Evolutionary conservation across 179 eudicot genomes (phyloP), one percentile per base, ranked within the genome.

Genomic region (Camellia oleifera): DNA sequence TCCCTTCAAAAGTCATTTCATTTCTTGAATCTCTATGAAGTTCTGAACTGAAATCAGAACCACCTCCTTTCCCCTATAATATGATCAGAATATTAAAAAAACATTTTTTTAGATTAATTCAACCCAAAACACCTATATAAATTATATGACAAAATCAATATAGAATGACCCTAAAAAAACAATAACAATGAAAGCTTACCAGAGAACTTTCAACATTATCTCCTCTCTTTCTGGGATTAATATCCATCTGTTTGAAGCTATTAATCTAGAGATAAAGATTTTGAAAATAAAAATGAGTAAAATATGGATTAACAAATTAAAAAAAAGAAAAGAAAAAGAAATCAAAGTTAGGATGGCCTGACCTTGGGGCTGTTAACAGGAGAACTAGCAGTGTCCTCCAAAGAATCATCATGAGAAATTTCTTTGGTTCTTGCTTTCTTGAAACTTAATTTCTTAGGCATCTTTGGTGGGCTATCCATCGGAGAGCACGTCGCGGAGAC

Each of bases 361-460:
- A 91, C 95, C 93, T 91, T 91, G 75, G 95, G 95, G 74, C 93
- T 91, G 52, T 86, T 84, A 63, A 90, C 89, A 78, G 95, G 93
- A 82, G 95, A 91, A 76, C 89, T 87, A 82, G 95, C 95, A 46
- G 95, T 91, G 70, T 91, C 95, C 82, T 91, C 95, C 80, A 91
- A 81, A n/a, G 92, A 86, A 85, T 91, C 95, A 81, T 91, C 93
- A 74, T 45, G 77, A 74, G 84, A 83, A 58, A 83, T 75, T 18
- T 81, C 77, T 79, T 77, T 76, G 4, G 80, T 81, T 81, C 86
- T 89, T 80, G 83, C 73, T 9, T 78, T 86, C 79, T 82, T 90
- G 67, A 90, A 79, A 75, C 79, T 85, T 72, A 88, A 66, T 72
- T 67, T 88, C 77, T 81, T 87, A 5, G 83, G 78, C 40, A 73